phyloP scores from a whole-genome alignment of 345 rosid species.

The Angophora floribunda region DNA sequence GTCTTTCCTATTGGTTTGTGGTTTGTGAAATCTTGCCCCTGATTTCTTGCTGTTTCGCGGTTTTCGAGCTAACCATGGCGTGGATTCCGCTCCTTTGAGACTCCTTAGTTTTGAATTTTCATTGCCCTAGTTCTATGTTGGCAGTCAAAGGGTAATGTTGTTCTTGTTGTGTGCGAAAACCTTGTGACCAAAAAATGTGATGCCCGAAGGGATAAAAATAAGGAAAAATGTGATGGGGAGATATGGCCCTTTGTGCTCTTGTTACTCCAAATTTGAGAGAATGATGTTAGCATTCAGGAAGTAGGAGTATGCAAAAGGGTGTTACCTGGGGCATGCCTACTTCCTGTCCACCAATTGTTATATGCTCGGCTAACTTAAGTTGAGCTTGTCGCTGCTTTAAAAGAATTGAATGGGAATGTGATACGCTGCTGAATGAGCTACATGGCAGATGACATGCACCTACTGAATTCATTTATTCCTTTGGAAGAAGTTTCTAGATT shows the following conservation, averaged over 20 bases:
- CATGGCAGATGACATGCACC: not conserved
- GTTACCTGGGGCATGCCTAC: not conserved
- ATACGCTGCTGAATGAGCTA: not conserved
- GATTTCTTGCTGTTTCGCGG: not conserved
- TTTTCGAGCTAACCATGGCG: not conserved
- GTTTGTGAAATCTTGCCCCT: not conserved
- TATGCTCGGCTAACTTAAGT: not conserved
- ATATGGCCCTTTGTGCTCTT: not conserved
- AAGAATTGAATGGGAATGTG: not conserved
- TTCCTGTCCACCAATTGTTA: rapidly evolving
- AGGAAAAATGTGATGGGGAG: not conserved
- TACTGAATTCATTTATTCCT: not conserved
- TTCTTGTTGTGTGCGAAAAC: not conserved
- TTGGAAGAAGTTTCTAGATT: not conserved
- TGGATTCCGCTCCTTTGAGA: not conserved
- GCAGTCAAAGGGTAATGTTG: not conserved
- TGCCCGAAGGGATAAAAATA: not conserved
- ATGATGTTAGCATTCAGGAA: not conserved
- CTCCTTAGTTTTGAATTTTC: not conserved
- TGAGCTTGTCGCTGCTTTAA: not conserved
- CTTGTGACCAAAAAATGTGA: not conserved
- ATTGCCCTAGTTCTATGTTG: not conserved
- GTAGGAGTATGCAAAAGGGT: no score
- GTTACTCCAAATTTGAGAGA: not conserved
- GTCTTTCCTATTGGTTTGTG: not conserved